Evolutionary conservation across 148 eudicot species (phyloP), one percentile per base, ranked within the genome.

Genomic region (Pharnaceum exiguum): DNA sequence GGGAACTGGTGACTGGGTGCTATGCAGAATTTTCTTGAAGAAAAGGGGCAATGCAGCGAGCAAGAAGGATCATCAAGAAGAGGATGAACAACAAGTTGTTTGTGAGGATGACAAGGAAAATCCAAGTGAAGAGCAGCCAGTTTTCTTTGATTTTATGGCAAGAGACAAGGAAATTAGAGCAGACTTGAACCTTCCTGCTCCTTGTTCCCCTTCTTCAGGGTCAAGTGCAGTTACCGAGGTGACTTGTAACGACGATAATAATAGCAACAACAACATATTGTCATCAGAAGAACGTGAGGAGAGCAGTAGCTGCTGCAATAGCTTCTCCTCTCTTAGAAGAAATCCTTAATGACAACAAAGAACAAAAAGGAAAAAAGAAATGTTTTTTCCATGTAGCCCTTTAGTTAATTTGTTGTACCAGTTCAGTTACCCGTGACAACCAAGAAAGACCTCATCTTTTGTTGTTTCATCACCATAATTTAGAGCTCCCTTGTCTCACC

Each of bases 11-110:
- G 72, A 82, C 48, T 90, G 97, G 97, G 97, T 90, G 10, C 75
- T 90, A 13, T 90, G 97, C 78, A 80, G 95, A 18, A 80, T 87
- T 57, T 90, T 87, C 57, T 59, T 87, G 29, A 90, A 90, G 80
- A 87, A 73, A 66, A 82, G 87, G 59, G 64, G 42, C 51, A 46
- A 70, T 57, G 59, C 74, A 70, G 64, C 63, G 17, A 18, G 33
- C 30, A 84, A 82, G 39, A 78, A 65, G 30, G 82, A 82, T 1
- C 60, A 59, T 0, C 79, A 75, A 35, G 56, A 32, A 5, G 36
- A 44, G 42, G 46, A 57, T 1, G 57, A 57, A 59, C 26, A 45
- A 35, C 56, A 64, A 31, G 33, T 58, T 42, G 44, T 69, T 32
- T 48, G 66, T 42, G 68, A 69, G 10, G 78, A 63, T 13, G 21